Percentiles rank a stretch among this genome's conserved stretches.
Evolutionary conservation across 495 filamentous ascomycete species (phyloP).

Genomic region (Lasiosphaeria ovina): DNA sequence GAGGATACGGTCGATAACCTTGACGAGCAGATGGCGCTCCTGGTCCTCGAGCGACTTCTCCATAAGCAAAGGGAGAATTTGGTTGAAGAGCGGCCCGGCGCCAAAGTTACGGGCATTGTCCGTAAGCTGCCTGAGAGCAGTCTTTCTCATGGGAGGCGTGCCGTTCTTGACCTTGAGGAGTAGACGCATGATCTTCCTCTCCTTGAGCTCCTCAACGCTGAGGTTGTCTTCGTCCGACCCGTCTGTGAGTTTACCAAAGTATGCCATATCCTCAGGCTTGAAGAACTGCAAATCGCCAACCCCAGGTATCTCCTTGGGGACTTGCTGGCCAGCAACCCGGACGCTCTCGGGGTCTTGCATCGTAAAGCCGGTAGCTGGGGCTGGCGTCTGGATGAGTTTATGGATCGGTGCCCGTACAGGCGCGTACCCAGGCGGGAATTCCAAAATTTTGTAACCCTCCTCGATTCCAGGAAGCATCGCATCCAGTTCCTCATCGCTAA

Average conservation of each 20-base stretch:
- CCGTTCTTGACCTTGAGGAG: conserved; percentile 99
- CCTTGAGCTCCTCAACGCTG: conserved; percentile 92
- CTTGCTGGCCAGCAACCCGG: conserved; percentile 77
- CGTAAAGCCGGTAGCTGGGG: conserved; percentile 80
- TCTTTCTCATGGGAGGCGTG: conserved; percentile 98
- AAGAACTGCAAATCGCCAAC: conserved; percentile 98
- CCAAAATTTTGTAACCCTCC: conserved; percentile 90
- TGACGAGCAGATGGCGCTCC: conserved; percentile 96
- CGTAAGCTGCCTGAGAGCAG: conserved; percentile 94
- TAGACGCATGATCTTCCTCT: conserved; percentile 97
- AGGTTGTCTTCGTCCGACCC: conserved; percentile 89
- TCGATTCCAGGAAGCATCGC: conserved; percentile 73
- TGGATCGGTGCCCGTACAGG: conserved; percentile 75
- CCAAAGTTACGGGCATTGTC: conserved; percentile 98
- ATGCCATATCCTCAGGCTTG: conserved; percentile 98
- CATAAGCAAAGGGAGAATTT: conserved; percentile 96
- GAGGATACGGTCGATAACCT: conserved; percentile 97
- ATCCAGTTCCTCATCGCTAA: conserved; percentile 93
- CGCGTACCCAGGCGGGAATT: conserved; percentile 89
- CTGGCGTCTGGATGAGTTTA: conserved; percentile 74
- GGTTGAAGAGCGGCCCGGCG: conserved; percentile 91
- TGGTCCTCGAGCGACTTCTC: conserved; percentile 98
- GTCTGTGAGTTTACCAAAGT: conserved; percentile 97
- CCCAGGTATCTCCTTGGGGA: conserved; percentile 95
- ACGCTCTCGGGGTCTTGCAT: conserved; percentile 92